A percentile compares a stretch with the other conserved stretches of the same genome.
Evolutionary conservation across 371 early-diverging fungal genomes (phyloP).

Genomic region (Homolaphlyctis polyrhiza): DNA sequence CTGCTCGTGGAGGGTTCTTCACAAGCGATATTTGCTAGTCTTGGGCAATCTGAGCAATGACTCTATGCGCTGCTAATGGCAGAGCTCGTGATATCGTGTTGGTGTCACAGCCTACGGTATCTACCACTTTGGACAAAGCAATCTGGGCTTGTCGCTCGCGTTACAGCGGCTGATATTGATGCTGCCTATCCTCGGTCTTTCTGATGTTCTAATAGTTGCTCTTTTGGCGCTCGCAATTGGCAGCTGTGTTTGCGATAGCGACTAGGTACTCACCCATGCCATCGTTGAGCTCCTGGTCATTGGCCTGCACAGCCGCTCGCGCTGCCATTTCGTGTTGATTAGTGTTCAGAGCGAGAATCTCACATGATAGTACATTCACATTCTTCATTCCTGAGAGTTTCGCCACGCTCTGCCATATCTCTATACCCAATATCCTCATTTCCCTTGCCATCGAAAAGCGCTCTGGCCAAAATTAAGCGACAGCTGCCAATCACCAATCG

Average conservation of each 20-base stretch:
- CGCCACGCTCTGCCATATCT: no score
- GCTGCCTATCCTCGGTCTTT: neutral
- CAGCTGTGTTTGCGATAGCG: no score
- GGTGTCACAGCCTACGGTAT: neutral
- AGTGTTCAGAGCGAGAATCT: slow-evolving; percentile 7
- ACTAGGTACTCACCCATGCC: slow-evolving; percentile 32
- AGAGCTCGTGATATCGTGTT: neutral
- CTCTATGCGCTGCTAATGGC: neutral
- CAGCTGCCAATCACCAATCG: slow-evolving; percentile 1
- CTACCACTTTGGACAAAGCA: neutral
- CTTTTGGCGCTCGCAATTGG: no score
- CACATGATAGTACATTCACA: neutral
- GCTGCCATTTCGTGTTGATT: slow-evolving; percentile 20
- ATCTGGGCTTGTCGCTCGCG: neutral
- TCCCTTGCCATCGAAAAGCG: no score
- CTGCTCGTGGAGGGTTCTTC: neutral
- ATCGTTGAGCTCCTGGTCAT: slow-evolving; percentile 42
- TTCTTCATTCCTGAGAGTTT: no score
- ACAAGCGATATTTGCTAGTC: neutral
- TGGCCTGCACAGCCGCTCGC: slow-evolving; percentile 25
- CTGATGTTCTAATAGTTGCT: neutral
- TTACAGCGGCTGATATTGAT: neutral
- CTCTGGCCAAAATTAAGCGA: slow-evolving; percentile 5
- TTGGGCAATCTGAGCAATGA: neutral
- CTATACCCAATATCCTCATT: no score